Conservation (phyloP, 768 basidiomycete species). For the Phallus indusiatus region DNA sequence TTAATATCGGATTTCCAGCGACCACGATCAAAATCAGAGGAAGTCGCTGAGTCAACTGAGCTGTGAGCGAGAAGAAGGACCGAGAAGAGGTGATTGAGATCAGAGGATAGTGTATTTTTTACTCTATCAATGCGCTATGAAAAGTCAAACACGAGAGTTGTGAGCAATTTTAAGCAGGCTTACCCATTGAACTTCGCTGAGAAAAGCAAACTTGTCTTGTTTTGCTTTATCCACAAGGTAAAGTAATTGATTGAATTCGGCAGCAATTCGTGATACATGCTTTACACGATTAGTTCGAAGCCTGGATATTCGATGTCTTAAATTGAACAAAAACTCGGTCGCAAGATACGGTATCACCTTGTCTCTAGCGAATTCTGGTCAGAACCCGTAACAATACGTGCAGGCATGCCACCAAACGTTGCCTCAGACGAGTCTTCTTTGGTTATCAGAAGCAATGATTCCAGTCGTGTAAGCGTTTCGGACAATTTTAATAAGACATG, state of each 20-base stretch:
- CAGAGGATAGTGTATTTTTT: slow-evolving; percentile 73
- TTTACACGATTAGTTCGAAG: slow-evolving; percentile 59
- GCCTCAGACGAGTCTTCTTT: slow-evolving; percentile 28
- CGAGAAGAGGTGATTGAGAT: slow-evolving; percentile 77
- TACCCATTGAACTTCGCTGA: slow-evolving; percentile 83
- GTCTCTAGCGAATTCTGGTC: not conserved
- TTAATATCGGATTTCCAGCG: slow-evolving; percentile 58
- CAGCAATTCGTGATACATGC: slow-evolving; percentile 74
- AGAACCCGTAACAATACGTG: not conserved
- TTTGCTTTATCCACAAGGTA: slow-evolving; percentile 84
- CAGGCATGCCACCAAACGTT: slow-evolving; percentile 25
- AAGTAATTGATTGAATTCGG: slow-evolving; percentile 85
- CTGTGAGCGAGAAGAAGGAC: slow-evolving; percentile 42
- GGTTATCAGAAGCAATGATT: slow-evolving; percentile 70
- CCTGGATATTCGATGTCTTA: slow-evolving; percentile 25
- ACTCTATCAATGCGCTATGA: slow-evolving; percentile 77
- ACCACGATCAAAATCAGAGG: slow-evolving; percentile 50
- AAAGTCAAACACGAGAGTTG: not conserved
- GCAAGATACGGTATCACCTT: not conserved
- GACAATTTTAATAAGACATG: slow-evolving; percentile 87
- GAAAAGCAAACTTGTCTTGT: slow-evolving; percentile 65
- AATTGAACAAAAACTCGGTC: not conserved
- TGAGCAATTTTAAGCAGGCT: slow-evolving; percentile 14
- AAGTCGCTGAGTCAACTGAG: slow-evolving; percentile 27
- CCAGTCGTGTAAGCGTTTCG: slow-evolving; percentile 81